Evolutionary conservation across 371 early-diverging fungal genomes (phyloP).

Genomic region (Mortierella sp.): DNA sequence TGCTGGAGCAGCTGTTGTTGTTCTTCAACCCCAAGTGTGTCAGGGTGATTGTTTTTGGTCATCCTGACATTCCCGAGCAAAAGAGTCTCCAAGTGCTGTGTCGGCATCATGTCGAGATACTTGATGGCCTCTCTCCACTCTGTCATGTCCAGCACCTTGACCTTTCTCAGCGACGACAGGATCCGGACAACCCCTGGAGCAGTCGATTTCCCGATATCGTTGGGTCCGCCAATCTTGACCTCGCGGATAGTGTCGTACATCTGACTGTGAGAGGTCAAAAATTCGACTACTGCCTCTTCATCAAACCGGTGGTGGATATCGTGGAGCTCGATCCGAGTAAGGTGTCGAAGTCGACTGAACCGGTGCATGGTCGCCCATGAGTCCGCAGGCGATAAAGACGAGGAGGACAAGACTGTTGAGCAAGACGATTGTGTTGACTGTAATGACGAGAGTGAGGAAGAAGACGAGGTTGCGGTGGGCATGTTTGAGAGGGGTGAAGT

Average conservation of each 20-base stretch:
- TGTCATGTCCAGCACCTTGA: constrained; percentile 37
- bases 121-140: constrained; percentile 43
- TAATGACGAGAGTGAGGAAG: constrained; percentile 13
- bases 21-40: background rate
- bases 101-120: constrained; percentile 33
- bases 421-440: constrained; percentile 18
- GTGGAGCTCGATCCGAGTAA: constrained; percentile 33
- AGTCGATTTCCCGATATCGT: constrained; percentile 24
- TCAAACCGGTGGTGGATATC: constrained; percentile 29
- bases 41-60: constrained; percentile 10
- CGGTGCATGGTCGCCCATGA: constrained; percentile 15
- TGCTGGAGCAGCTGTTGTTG: background rate
- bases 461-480: constrained; percentile 13
- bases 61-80: constrained; percentile 37
- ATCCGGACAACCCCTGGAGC: constrained; percentile 17
- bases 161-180: constrained; percentile 12
- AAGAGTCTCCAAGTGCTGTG: constrained; percentile 25
- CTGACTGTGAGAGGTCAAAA: constrained; percentile 25
- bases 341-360: constrained; percentile 21
- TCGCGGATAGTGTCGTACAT: constrained; percentile 27
- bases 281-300: constrained; percentile 25
- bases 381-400: background rate
- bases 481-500: background rate
- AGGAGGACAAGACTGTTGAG: constrained; percentile 10
- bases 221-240: constrained; percentile 43